Base-by-base conservation (phyloP, 805 yeast genomes). In the Teunomyces funiuensis region DNA sequence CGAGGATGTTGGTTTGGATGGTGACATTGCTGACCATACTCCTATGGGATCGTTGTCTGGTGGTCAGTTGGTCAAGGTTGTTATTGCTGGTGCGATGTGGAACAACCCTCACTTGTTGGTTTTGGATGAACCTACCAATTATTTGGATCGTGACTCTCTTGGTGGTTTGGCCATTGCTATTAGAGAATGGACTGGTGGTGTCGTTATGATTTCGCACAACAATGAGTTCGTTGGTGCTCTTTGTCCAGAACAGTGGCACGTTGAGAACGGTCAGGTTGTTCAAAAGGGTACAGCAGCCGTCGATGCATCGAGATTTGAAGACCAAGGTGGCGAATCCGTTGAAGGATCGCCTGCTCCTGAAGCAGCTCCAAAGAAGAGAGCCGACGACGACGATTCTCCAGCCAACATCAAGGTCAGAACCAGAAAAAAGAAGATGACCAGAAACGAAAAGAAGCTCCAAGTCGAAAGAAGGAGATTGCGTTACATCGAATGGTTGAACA, bases 11-110 rank as follows among this genome's bases (percentile, higher is more conserved):
- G 99, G 99, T 46, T 76, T 91, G 53, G 99, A 93, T 58, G 95
- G 97, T 53, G 99, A 91, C 59, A 90, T 91, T 70, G 98, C 98
- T 28, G 97, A 93, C 66, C 98, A 91, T 66, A 91, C 97, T 14
- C 97, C 97, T 40, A 73, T 91, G 79, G 97, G 98, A 17, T 88
- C 96, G 5, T 75, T 91, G 50, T 89, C 97, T 18, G 99, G 99
- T 63, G 99, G 99, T 57, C 99, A 91, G 73, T 78, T 91, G 63
- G 99, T 91, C 46, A 91, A 91, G 69, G 98, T 91, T 49, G 99
- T 91, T 46, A 91, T 91, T 72, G 98, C 98, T 10, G 99, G 98
- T 69, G 97, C 98, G 50, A 91, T 91, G 93, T 91, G 99, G 99
- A 91, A 93, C 71, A 93, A 91, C 63, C 99, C 99, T 14, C 99